Evolutionary conservation across 495 filamentous ascomycete species (phyloP).

Genomic region (Lepraria neglecta): DNA sequence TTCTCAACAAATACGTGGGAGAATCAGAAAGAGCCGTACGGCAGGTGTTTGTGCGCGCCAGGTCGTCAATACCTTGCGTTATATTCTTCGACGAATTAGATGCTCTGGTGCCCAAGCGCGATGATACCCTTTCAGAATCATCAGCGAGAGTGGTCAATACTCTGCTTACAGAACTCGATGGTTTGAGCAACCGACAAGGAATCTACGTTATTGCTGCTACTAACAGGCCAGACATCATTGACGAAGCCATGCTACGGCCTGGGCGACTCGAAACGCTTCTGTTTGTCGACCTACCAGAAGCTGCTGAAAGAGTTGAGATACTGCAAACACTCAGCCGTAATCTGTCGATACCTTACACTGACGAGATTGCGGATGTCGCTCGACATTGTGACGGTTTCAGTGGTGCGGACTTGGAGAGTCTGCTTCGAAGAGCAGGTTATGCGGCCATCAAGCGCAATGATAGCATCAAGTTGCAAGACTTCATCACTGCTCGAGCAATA

Average conservation of each 20-base stretch:
- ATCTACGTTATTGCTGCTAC: conserved; percentile 96
- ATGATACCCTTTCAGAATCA: conserved; percentile 73
- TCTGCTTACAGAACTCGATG: conserved; percentile 92
- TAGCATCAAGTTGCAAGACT: conserved; percentile 63
- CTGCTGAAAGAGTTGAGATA: conserved; percentile 77
- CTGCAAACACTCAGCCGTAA: conserved; percentile 67
- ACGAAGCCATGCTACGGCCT: conserved; percentile 88
- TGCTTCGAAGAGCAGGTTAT: conserved; percentile 71
- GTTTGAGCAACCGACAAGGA: conserved; percentile 69
- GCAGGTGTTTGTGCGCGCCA: conserved; percentile 84
- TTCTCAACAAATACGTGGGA: conserved; percentile 93
- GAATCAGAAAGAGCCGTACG: conserved; percentile 90
- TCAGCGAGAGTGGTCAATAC: conserved; percentile 91
- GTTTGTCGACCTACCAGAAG: conserved; percentile 80
- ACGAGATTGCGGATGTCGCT: conserved; percentile 50
- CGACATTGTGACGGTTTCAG: conserved; percentile 77
- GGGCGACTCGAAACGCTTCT: conserved; percentile 83
- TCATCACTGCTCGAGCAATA: conserved; percentile 62
- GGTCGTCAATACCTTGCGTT: conserved; percentile 81
- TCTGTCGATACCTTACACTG: conserved; percentile 44
- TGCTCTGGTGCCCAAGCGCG: conserved; percentile 78
- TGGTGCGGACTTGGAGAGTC: conserved; percentile 78
- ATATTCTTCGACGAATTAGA: conserved; percentile 98
- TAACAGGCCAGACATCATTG: conserved; percentile 93
- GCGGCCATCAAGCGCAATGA: conserved; percentile 63